Evolutionary conservation across 768 basidiomycete species (phyloP).

Genomic region (Leccinum aurantiacum): DNA sequence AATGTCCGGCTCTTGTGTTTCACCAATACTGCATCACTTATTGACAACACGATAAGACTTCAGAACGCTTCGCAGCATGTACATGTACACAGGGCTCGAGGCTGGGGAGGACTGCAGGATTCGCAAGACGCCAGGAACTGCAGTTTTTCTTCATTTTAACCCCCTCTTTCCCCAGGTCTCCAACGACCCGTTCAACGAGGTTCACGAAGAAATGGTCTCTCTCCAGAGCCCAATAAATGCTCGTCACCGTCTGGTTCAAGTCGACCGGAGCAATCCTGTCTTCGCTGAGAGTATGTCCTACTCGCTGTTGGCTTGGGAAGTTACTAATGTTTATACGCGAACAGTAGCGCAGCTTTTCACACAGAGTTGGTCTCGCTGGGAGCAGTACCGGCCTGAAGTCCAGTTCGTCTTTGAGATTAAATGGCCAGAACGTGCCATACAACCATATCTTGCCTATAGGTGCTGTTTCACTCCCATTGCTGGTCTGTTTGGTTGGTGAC

Average conservation of each 20-base stretch:
- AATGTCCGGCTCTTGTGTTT: not conserved
- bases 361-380: constrained; percentile 13
- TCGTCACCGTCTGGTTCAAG: constrained; percentile 10
- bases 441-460: constrained; percentile 14
- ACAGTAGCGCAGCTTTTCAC: constrained; percentile 12
- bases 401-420: constrained; percentile 13
- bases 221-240: constrained; percentile 1
- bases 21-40: not conserved
- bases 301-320: not conserved
- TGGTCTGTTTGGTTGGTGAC: not conserved
- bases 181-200: not conserved
- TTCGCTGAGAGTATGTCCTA: constrained; percentile 10
- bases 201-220: constrained; percentile 3
- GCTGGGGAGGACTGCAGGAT: not conserved
- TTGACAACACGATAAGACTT: too few species aligned
- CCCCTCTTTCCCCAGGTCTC: not conserved
- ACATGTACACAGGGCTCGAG: not conserved
- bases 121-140: not conserved
- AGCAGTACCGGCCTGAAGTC: constrained; percentile 10
- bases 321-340: not conserved
- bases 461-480: not conserved
- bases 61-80: not conserved
- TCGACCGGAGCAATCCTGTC: constrained; percentile 3
- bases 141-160: not conserved
- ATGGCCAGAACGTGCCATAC: constrained; percentile 14